Evolutionary conservation across 179 eudicot genomes (phyloP), one percentile per base, ranked within the genome.

Genomic region (Heliamphora pulchella): DNA sequence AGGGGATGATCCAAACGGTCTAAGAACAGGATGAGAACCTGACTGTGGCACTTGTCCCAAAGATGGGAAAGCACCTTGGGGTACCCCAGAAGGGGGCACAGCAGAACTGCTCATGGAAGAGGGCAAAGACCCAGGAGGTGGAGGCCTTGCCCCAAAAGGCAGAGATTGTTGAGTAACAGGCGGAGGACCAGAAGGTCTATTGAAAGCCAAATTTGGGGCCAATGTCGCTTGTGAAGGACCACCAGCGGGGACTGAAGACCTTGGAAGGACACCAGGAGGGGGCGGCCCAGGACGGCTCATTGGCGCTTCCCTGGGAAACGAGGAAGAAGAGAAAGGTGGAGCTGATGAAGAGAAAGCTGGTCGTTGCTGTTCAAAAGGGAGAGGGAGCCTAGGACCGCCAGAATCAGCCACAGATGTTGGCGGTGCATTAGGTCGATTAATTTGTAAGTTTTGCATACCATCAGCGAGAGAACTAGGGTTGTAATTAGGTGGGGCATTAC

Each of bases 241-340:
- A 71, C 82, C 66, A 78, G 39, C 39, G 39, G 93, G 88, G 65
- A 80, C 75, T 20, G 83, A 80, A 51, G 89, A 84, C 82, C 96
- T 87, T 17, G 92, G 90, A 84, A 88, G 81, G 6, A 67, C 96
- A 75, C 97, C 98, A 3, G 94, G 92, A 41, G 97, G 95, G 1
- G 94, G 95, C 8, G 90, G 88, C 41, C 97, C 93, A 5, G 95
- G 97, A 78, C 93, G 89, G 74, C 86, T 54, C 54, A 76, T 77
- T 44, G 89, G 80, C 2, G 88, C 74, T 47, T 84, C 85, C 59
- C 90, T 89, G 2, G 89, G 81, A 71, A 82, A 88, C 10, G 86
- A 58, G 44, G 89, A 80, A 1, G 86, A 86, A 31, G 39, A 31
- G 39, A 31, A 31, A 41, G 81, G 81, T 18, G 82, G 80, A 47